Conservation (phyloP, 495 filamentous ascomycete genomes). For the Aspergillus steynii region DNA sequence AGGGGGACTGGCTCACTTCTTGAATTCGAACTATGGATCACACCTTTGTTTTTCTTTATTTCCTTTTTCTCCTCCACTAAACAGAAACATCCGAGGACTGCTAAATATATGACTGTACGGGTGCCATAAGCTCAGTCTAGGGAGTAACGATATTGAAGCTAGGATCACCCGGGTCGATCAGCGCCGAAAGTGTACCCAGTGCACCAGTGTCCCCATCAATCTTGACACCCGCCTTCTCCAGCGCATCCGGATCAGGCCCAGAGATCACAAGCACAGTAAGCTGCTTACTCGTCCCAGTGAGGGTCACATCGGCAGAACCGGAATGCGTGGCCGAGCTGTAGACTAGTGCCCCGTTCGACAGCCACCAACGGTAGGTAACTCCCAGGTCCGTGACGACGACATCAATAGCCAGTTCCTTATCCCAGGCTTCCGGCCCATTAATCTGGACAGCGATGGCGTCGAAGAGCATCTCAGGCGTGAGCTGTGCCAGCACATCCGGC, state of each 20-base stretch:
- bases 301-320: neutral
- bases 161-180: constrained; percentile 8
- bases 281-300: constrained; percentile 3
- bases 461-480: constrained; percentile 8
- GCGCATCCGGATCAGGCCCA: constrained; percentile 4
- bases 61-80: too few relatives aligned
- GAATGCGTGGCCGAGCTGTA: constrained; percentile 2
- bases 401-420: constrained; percentile 7
- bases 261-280: constrained; percentile 3
- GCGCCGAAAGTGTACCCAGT: constrained; percentile 2
- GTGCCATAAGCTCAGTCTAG: neutral
- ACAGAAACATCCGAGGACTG: too few relatives aligned
- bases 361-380: constrained; percentile 1
- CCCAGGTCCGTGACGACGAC: constrained; percentile 4
- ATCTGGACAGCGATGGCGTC: constrained; percentile 7
- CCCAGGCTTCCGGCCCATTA: constrained; percentile 10
- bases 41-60: too few relatives aligned
- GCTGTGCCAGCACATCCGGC: neutral
- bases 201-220: constrained; percentile 6
- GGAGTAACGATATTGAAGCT: constrained; percentile 12
- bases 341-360: constrained; percentile 10
- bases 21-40: too few relatives aligned
- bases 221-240: constrained; percentile 9
- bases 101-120: too few relatives aligned
- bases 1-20: too few relatives aligned